phyloP scores from a whole-genome alignment of 257 asterid genomes.

The Nicotiana obtusifolia region DNA sequence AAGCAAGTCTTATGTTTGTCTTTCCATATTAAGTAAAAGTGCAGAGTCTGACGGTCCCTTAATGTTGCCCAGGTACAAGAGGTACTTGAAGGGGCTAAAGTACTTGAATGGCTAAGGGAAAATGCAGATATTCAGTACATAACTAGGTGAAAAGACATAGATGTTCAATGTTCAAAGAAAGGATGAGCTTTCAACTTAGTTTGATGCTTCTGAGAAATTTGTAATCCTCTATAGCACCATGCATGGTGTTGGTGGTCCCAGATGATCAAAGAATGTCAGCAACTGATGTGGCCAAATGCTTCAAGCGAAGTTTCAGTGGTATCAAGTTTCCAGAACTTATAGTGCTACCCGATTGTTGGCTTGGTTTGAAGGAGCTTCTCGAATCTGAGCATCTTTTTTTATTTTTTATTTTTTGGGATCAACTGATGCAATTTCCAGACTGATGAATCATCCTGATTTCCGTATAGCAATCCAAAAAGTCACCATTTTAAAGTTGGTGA shows the following conservation, averaged over 20 bases:
- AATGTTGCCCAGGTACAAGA: conserved; percentile 69
- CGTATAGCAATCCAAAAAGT: not conserved
- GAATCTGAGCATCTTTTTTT: not conserved
- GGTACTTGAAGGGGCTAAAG: conserved; percentile 92
- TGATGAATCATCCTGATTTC: not conserved
- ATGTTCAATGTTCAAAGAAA: not conserved
- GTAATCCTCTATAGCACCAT: not conserved
- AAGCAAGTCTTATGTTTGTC: not conserved
- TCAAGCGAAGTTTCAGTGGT: not conserved
- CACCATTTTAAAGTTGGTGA: not conserved
- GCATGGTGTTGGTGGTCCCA: not conserved
- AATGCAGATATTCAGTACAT: conserved; percentile 64
- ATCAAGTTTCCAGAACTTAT: not conserved
- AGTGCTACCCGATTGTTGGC: not conserved
- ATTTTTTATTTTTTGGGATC: not conserved
- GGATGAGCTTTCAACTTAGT: not conserved
- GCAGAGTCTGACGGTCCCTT: not conserved
- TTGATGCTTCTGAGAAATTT: not conserved
- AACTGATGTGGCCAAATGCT: not conserved
- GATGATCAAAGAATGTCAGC: not conserved
- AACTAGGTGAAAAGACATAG: conserved; percentile 25
- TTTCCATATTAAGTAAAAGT: not conserved
- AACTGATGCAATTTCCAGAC: not conserved
- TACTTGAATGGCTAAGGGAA: conserved; percentile 87
- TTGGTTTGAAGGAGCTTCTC: not conserved